Percentiles rank a stretch among this genome's conserved stretches.
Evolutionary conservation across 2,329 filamentous ascomycete species (phyloP).

Genomic region (Hyphodiscus sp.): DNA sequence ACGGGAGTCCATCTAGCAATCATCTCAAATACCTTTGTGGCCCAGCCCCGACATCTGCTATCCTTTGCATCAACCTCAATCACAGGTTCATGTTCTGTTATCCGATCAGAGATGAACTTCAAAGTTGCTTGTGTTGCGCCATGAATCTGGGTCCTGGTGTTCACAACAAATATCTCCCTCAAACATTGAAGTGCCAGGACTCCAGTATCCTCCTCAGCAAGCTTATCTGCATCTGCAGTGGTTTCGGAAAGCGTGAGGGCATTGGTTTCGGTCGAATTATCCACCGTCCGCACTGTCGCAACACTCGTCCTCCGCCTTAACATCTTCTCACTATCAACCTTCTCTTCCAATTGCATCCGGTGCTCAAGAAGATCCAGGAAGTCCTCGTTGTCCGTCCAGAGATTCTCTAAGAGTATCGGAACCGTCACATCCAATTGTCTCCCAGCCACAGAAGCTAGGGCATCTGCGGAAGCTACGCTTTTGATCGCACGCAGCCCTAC

Average conservation of each 20-base stretch:
- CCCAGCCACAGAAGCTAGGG: slow-evolving; percentile 66
- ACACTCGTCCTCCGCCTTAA: slow-evolving; percentile 68
- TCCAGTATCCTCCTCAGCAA: slow-evolving; percentile 84
- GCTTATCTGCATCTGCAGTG: slow-evolving; percentile 78
- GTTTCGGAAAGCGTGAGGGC: slow-evolving; percentile 70
- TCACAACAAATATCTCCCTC: slow-evolving; percentile 76
- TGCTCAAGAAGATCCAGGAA: slow-evolving; percentile 62
- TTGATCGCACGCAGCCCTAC: slow-evolving; percentile 72
- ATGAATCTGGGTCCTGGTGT: slow-evolving; percentile 76
- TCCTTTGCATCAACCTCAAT: slow-evolving; percentile 40
- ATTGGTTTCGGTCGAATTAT: slow-evolving; percentile 57
- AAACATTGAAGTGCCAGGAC: slow-evolving; percentile 80
- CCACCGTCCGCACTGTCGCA: slow-evolving; percentile 67
- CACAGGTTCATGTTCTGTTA: slow-evolving; percentile 44
- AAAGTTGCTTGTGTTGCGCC: slow-evolving; percentile 68
- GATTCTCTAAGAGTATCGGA: slow-evolving; percentile 78
- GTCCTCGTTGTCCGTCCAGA: slow-evolving; percentile 68
- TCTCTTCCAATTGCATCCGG: slow-evolving; percentile 63
- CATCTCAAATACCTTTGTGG: slow-evolving; percentile 72
- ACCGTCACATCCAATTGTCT: slow-evolving; percentile 74
- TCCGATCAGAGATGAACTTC: slow-evolving; percentile 61
- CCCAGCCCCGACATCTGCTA: slow-evolving; percentile 60
- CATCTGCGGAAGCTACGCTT: slow-evolving; percentile 73
- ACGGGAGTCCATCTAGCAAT: slow-evolving; percentile 85
- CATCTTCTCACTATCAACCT: slow-evolving; percentile 57